Conservation (phyloP, 2,329 filamentous ascomycete species). For the Zarea fungicola region DNA sequence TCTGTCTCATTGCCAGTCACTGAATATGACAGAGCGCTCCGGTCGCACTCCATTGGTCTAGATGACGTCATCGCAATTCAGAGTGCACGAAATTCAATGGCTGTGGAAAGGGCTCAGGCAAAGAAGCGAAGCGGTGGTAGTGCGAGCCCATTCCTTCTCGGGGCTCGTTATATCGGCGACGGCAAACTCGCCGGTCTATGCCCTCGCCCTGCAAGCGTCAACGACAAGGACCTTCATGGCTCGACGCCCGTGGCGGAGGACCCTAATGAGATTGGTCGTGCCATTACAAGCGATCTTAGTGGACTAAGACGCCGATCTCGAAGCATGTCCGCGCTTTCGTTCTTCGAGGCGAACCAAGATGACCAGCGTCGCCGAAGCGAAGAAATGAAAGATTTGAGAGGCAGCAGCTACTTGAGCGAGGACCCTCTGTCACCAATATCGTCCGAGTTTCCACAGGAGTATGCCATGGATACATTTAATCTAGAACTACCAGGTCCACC, state of each 20-base stretch:
- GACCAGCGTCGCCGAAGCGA: conserved; percentile 51
- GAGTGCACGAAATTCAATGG: conserved; percentile 49
- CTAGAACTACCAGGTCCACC: conserved; percentile 1
- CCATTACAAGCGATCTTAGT: conserved; percentile 51
- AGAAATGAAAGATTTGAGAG: conserved; percentile 60
- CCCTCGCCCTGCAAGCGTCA: conserved; percentile 56
- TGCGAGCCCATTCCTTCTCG: conserved; percentile 18
- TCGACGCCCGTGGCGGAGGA: conserved; percentile 32
- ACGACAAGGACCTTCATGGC: conserved; percentile 37
- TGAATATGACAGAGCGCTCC: conserved; percentile 54
- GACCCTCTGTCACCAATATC: conserved; percentile 44
- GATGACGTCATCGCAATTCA: conserved; percentile 50
- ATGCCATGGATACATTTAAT: conserved; percentile 18
- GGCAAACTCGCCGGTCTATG: conserved; percentile 50
- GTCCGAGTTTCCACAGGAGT: conserved; percentile 37
- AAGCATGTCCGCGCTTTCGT: conserved; percentile 51
- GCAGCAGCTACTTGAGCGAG: conserved; percentile 50
- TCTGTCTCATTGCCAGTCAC: conserved; percentile 55
- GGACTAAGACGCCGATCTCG: conserved; percentile 50
- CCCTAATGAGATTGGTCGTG: conserved; percentile 54
- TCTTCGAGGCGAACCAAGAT: conserved; percentile 29
- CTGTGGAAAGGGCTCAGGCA: conserved; percentile 36
- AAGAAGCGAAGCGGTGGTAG: conserved; percentile 24
- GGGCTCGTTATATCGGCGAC: conserved; percentile 23
- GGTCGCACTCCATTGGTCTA: conserved; percentile 56